Percentiles rank a stretch among this genome's conserved stretches.
These are phyloP conservation scores for Mallotus japonicus DNA, from an alignment of 441 rosid species.

Conservation along the genomic window DNA sequence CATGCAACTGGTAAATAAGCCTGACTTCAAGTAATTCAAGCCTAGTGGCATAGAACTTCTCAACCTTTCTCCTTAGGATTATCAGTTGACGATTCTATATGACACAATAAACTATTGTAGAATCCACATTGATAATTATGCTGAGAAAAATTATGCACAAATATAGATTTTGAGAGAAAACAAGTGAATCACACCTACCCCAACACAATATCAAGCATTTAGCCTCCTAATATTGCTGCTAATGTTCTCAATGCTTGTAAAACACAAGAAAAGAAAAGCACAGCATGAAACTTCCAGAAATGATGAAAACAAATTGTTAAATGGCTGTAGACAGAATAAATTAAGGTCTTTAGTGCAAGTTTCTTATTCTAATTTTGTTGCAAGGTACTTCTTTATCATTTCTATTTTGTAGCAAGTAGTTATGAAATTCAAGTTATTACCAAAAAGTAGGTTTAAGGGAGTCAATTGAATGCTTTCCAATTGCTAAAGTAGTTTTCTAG, in stretches of 20 bases:
- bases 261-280: neutral
- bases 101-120: neutral
- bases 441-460: neutral
- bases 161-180: neutral
- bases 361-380: neutral
- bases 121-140: neutral
- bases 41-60: neutral
- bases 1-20: neutral
- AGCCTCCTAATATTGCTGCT: neutral
- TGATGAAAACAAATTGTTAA: neutral
- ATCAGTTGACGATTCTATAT: neutral
- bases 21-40: neutral
- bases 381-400: neutral
- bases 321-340: neutral
- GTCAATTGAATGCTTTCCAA: neutral
- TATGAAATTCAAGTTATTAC: neutral
- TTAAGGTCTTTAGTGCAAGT: neutral
- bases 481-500: neutral
- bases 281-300: neutral
- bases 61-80: constrained; percentile 3
- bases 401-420: neutral
- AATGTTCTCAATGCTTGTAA: neutral
- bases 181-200: neutral
- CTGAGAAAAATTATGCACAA: neutral
- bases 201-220: constrained; percentile 3